Conservation (phyloP, 164 flowering plant species). For the Echeveria elegans region DNA sequence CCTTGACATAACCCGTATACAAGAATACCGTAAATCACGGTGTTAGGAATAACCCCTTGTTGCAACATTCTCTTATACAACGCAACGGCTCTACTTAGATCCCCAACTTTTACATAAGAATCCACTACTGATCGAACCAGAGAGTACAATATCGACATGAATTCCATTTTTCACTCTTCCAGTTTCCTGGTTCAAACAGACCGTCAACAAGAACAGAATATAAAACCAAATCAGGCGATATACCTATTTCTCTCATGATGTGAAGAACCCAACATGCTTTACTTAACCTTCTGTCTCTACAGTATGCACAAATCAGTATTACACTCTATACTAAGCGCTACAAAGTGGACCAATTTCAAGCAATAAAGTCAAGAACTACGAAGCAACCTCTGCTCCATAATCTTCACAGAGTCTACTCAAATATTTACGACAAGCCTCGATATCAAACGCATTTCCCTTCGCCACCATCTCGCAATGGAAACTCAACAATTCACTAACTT, state of each 20-base stretch:
- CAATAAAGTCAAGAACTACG: constrained; percentile 20
- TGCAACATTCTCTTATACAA: constrained; percentile 27
- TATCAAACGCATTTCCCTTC: constrained; percentile 19
- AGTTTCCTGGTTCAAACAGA: constrained; percentile 27
- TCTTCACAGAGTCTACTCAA: constrained; percentile 26
- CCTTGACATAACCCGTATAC: constrained; percentile 19
- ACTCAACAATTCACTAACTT: constrained; percentile 16
- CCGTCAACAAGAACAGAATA: constrained; percentile 40
- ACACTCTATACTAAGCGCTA: constrained; percentile 36
- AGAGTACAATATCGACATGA: constrained; percentile 38
- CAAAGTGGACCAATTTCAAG: constrained; percentile 29
- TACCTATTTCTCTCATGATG: constrained; percentile 24
- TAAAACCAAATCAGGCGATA: constrained; percentile 36
- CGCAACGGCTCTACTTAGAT: constrained; percentile 24
- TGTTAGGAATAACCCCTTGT: constrained; percentile 26
- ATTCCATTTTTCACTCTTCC: constrained; percentile 27
- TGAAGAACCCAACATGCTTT: constrained; percentile 34
- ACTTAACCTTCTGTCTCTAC: constrained; percentile 26
- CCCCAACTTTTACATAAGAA: constrained; percentile 31
- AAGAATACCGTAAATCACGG: constrained; percentile 37
- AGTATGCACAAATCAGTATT: constrained; percentile 28
- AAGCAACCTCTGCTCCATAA: constrained; percentile 18
- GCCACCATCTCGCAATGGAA: constrained; percentile 24
- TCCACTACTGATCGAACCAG: constrained; percentile 42
- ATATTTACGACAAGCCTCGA: constrained; percentile 33